These are phyloP conservation scores for Coemansia sp. DNA, from an alignment of 192 early-diverging fungal species.

Conservation along the genomic window DNA sequence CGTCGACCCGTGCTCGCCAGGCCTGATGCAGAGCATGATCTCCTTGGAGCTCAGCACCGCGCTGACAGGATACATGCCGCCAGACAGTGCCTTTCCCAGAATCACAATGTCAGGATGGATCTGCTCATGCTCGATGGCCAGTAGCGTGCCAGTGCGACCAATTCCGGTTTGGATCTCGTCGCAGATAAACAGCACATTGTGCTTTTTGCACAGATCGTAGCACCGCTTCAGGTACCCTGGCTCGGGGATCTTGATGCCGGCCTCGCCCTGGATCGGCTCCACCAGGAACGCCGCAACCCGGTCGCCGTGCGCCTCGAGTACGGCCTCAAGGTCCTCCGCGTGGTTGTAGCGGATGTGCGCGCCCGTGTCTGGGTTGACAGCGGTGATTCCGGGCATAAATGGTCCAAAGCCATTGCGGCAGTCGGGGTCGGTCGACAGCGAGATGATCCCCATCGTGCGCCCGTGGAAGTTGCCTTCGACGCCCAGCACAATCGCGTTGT, in stretches of 20 bases:
- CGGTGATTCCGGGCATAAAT: slow-evolving; percentile 85
- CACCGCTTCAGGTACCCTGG: slow-evolving; percentile 86
- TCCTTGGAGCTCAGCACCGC: slow-evolving; percentile 86
- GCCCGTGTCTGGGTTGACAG: slow-evolving; percentile 74
- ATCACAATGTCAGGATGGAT: slow-evolving; percentile 93
- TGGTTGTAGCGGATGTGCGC: slow-evolving; percentile 79
- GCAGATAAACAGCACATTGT: slow-evolving; percentile 97
- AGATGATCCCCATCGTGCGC: slow-evolving; percentile 88
- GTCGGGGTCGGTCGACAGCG: slow-evolving; percentile 93
- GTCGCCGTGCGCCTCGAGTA: slow-evolving; percentile 79
- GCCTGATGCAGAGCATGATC: slow-evolving; percentile 79
- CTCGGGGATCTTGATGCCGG: slow-evolving; percentile 94
- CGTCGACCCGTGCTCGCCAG: slow-evolving; percentile 96
- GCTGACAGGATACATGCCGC: slow-evolving; percentile 95
- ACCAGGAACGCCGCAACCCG: slow-evolving; percentile 93
- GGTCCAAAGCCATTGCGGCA: slow-evolving; percentile 88
- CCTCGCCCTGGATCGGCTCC: slow-evolving; percentile 99
- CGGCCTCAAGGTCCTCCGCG: slow-evolving; percentile 83
- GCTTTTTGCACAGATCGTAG: slow-evolving; percentile 92
- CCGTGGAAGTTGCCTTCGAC: slow-evolving; percentile 96
- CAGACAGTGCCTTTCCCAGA: slow-evolving; percentile 97
- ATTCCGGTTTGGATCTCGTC: slow-evolving; percentile 99
- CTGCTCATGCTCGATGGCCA: slow-evolving; percentile 91
- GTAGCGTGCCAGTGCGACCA: slow-evolving; percentile 90
- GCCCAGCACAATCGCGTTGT: slow-evolving; percentile 80